These are phyloP conservation scores for Vigna hirtella DNA, from an alignment of 306 rosid genomes.

Conservation along the genomic window DNA sequence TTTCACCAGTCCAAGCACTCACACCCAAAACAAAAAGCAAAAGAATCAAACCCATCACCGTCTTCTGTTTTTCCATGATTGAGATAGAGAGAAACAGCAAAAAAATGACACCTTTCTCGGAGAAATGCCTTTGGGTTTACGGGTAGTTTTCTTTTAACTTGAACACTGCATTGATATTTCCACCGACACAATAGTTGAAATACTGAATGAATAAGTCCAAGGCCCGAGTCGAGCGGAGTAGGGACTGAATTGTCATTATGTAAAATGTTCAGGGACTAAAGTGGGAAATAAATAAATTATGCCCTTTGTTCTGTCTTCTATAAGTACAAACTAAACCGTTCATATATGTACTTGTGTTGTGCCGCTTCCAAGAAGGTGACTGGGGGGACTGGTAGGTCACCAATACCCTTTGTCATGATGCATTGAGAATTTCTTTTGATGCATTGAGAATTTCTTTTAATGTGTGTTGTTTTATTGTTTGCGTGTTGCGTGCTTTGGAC, in stretches of 20 bases:
- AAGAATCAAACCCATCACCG: constrained; percentile 48
- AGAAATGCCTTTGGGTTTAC: not conserved
- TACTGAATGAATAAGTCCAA: constrained; percentile 8
- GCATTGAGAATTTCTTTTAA: too few species aligned
- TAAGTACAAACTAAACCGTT: constrained; percentile 25
- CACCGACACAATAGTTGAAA: constrained; percentile 44
- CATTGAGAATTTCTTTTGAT: too few species aligned
- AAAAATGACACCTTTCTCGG: not conserved
- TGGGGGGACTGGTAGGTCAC: too few species aligned
- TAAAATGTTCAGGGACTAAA: not conserved
- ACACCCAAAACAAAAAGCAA: constrained; percentile 48
- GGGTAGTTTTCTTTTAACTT: constrained; percentile 3
- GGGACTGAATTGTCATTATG: constrained; percentile 24
- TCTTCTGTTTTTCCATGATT: constrained; percentile 59
- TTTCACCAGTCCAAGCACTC: constrained; percentile 95
- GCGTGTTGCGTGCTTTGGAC: too few species aligned
- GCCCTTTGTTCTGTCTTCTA: not conserved
- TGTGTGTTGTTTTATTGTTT: too few species aligned
- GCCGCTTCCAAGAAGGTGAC: not conserved
- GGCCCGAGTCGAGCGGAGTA: not conserved
- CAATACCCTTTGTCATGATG: too few species aligned
- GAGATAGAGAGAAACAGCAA: not conserved
- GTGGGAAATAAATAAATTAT: not conserved
- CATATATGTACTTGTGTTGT: not conserved
- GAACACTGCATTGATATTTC: not conserved